Base-by-base conservation (phyloP, 2,329 filamentous ascomycete species). In the Talaromyces funiculosus region DNA sequence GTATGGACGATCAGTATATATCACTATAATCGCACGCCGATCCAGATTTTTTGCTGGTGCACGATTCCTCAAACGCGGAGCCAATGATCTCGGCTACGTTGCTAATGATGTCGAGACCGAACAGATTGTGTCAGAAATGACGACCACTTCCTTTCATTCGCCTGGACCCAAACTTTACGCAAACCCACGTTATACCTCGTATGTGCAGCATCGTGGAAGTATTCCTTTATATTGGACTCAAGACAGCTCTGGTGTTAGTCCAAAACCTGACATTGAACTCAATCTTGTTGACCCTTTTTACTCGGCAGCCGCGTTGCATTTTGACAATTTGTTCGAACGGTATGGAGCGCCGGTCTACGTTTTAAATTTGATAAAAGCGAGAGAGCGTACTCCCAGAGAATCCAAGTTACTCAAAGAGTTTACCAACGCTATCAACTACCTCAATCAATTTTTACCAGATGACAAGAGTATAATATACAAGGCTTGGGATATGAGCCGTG, bases 51-150 rank as follows among this genome's bases (percentile, higher is more conserved):
- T 97, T 74, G 94, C 94, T 2, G 94, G 94, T 29, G 94, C 94
- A 38, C 84, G 94, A 3, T 99, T 97, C 67, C 77, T 99, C 57
- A 99, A 99, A 75, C 87, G 94, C 61, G 94, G 94, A 33, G 90
- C 92, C 53, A 99, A 99, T 69, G 94, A 99, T 72, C 73, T 92
- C 60, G 93, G 94, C 14, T 96, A 96, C 72, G 94, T 99, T 59
- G 95, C 94, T 57, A 99, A 99, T 71, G 95, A 99, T 74, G 94
- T 99, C 24, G 95, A 99, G 76, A 97, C 94, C 0, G 94, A 99
- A 75, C 94, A 99, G 73, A 97, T 99, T 62, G 92, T 99, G 4
- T 94, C 92, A 0, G 94, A 99, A 71, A 90, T 92, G 67, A 80
- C 93, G 55, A 97, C 92, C 0, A 99, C 94, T 0, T 97, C 94